A percentile compares a stretch with the other conserved stretches of the same genome.
These are phyloP conservation scores for Verticillium klebahnii DNA, from an alignment of 2,329 filamentous ascomycete species.

Conservation along the genomic window DNA sequence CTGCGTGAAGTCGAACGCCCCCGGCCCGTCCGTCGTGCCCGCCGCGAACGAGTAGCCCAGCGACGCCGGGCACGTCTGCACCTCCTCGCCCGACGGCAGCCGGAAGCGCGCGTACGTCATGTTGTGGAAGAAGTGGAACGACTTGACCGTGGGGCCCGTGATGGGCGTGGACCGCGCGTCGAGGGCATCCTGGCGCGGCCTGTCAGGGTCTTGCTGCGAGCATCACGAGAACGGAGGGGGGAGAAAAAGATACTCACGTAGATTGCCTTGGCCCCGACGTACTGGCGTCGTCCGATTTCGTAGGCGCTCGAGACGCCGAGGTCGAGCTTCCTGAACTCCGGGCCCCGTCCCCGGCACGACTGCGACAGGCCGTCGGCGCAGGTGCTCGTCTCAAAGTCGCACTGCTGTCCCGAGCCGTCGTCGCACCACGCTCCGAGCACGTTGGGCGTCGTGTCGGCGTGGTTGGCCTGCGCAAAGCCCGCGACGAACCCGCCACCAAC, in stretches of 20 bases:
- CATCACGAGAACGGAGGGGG: slow-evolving; percentile 21
- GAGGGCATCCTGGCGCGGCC: slow-evolving; percentile 46
- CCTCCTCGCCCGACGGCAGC: slow-evolving; percentile 66
- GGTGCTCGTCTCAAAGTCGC: slow-evolving; percentile 77
- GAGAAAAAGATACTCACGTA: slow-evolving; percentile 24
- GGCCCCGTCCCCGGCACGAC: slow-evolving; percentile 69
- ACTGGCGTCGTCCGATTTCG: slow-evolving; percentile 73
- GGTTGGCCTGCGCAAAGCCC: slow-evolving; percentile 87
- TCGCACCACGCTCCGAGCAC: slow-evolving; percentile 86
- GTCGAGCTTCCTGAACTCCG: slow-evolving; percentile 62
- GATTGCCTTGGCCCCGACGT: slow-evolving; percentile 46
- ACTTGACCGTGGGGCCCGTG: slow-evolving; percentile 63
- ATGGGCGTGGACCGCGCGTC: slow-evolving; percentile 43
- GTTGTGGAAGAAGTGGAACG: slow-evolving; percentile 82
- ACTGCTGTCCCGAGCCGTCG: slow-evolving; percentile 68
- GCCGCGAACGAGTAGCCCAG: slow-evolving; percentile 91
- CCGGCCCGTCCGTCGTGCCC: slow-evolving; percentile 87
- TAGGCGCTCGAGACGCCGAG: slow-evolving; percentile 69
- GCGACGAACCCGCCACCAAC: slow-evolving; percentile 70
- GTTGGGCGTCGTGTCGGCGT: slow-evolving; percentile 89
- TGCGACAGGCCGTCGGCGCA: slow-evolving; percentile 68
- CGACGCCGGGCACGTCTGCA: slow-evolving; percentile 77
- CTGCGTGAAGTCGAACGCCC: slow-evolving; percentile 90
- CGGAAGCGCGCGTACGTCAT: slow-evolving; percentile 71
- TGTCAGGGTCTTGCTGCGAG: slow-evolving; percentile 26